These are phyloP conservation scores for Mycena rosella DNA, from an alignment of 768 basidiomycete genomes.

Conservation along the genomic window DNA sequence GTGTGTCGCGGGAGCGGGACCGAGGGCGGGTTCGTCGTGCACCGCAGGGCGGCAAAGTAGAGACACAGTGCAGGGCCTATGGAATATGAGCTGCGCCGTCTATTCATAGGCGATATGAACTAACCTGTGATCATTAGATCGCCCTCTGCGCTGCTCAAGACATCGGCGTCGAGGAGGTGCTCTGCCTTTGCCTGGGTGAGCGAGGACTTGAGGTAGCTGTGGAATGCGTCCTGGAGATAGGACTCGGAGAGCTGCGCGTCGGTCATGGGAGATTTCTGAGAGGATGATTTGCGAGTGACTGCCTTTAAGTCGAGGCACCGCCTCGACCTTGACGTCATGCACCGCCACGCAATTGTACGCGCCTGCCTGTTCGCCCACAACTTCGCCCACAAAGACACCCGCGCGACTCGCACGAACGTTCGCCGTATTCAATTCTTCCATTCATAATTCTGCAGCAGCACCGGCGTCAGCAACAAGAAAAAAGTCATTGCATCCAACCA, in stretches of 20 bases:
- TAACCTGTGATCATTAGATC: slow-evolving; percentile 90
- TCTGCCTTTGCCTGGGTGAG: slow-evolving; percentile 85
- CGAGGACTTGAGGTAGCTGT: slow-evolving; percentile 84
- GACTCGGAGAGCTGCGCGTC: slow-evolving; percentile 64
- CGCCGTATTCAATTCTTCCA: too few relatives aligned
- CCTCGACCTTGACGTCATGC: too few relatives aligned
- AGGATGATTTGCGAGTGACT: too few relatives aligned
- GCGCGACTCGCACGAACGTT: too few relatives aligned
- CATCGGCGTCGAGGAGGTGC: slow-evolving; percentile 75
- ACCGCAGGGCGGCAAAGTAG: slow-evolving; percentile 86
- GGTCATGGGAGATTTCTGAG: slow-evolving; percentile 22
- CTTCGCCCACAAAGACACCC: too few relatives aligned
- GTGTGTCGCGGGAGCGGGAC: slow-evolving; percentile 78
- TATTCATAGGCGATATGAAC: slow-evolving; percentile 1
- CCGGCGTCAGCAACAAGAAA: too few relatives aligned
- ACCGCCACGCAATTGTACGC: too few relatives aligned
- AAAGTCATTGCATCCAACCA: too few relatives aligned
- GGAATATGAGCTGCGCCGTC: not conserved
- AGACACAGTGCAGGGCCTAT: slow-evolving; percentile 85
- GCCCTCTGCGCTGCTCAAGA: slow-evolving; percentile 81
- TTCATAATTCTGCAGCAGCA: too few relatives aligned
- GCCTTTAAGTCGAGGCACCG: too few relatives aligned
- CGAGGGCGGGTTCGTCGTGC: slow-evolving; percentile 80
- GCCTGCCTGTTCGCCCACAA: too few relatives aligned
- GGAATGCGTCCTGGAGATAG: slow-evolving; percentile 82